Evolutionary conservation across 2,329 filamentous ascomycete species (phyloP).

Genomic region (Pseudocercospora pini-densiflorae): DNA sequence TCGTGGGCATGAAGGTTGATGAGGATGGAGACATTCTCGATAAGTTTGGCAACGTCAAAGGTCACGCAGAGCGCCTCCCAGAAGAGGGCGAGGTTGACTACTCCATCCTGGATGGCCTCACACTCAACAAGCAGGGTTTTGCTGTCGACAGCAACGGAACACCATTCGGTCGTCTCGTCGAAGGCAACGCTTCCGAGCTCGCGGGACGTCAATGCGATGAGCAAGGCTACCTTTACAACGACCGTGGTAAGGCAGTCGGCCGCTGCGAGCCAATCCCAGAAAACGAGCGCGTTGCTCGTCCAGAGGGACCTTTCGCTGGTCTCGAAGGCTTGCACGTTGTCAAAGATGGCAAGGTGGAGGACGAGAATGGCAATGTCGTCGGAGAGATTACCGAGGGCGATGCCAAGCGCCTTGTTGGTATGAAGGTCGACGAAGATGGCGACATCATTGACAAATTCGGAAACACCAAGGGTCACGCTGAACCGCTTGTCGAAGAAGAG

Average conservation of each 20-base stretch:
- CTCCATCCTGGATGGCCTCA: constrained; percentile 59
- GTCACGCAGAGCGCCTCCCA: constrained; percentile 59
- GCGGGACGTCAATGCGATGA: constrained; percentile 61
- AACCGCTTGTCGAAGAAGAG: constrained; percentile 54
- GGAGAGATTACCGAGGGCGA: constrained; percentile 74
- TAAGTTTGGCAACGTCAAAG: constrained; percentile 65
- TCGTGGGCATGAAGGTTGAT: constrained; percentile 63
- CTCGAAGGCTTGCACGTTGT: constrained; percentile 66
- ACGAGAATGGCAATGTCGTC: constrained; percentile 78
- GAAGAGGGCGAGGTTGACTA: constrained; percentile 51
- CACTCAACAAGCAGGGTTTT: constrained; percentile 64
- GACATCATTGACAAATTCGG: constrained; percentile 78
- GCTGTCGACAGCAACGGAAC: constrained; percentile 59
- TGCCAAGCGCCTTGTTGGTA: constrained; percentile 71
- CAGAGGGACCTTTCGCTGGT: constrained; percentile 73
- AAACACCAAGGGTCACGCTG: constrained; percentile 64
- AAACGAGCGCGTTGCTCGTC: constrained; percentile 59
- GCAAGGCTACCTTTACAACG: constrained; percentile 61
- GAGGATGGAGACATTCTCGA: constrained; percentile 67
- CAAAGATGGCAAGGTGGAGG: constrained; percentile 73
- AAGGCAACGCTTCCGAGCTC: constrained; percentile 61
- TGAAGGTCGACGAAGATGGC: constrained; percentile 78
- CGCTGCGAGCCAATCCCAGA: constrained; percentile 63
- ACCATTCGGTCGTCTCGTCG: constrained; percentile 61
- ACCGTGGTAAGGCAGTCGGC: constrained; percentile 61